Evolutionary conservation across 2,329 filamentous ascomycete species (phyloP).

Genomic region (Pseudocercospora fijiensis): DNA sequence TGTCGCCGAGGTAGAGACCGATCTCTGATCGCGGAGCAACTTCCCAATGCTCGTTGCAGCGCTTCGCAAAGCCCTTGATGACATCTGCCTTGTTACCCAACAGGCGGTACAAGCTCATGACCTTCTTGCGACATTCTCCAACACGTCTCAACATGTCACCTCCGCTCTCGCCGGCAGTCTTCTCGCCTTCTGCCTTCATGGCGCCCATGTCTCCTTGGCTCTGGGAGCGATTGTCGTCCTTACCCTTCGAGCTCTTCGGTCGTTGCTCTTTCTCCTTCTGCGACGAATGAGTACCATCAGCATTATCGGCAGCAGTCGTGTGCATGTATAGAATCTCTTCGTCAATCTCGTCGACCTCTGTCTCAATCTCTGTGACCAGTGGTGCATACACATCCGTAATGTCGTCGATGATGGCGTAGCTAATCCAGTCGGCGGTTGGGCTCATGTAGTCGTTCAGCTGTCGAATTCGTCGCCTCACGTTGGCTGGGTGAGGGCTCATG

Average conservation of each 20-base stretch:
- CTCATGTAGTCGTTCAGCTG: conserved; percentile 93
- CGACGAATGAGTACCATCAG: conserved; percentile 25
- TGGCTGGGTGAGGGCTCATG: conserved; percentile 92
- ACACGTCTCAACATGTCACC: conserved; percentile 89
- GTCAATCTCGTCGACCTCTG: conserved; percentile 96
- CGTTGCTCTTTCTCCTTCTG: conserved; percentile 24
- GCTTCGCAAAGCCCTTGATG: conserved; percentile 97
- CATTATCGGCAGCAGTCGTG: conserved; percentile 48
- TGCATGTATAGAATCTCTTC: conserved; percentile 85
- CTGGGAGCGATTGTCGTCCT: conserved; percentile 38
- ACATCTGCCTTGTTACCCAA: conserved; percentile 97
- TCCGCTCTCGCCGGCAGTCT: conserved; percentile 49
- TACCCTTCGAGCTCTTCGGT: conserved; percentile 13
- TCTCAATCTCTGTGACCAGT: conserved; percentile 86
- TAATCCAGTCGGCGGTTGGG: conserved; percentile 94
- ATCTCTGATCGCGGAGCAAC: conserved; percentile 94
- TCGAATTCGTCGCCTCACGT: conserved; percentile 88
- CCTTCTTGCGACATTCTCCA: conserved; percentile 91
- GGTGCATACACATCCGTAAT: conserved; percentile 96
- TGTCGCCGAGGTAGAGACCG: conserved; percentile 95
- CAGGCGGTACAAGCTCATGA: conserved; percentile 91
- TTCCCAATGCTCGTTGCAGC: conserved; percentile 97
- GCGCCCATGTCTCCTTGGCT: conserved; percentile 32
- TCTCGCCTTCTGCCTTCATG: conserved; percentile 35
- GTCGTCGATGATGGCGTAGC: conserved; percentile 95